phyloP scores from a whole-genome alignment of 177 flowering plant species.

The Tripterygium wilfordii region DNA sequence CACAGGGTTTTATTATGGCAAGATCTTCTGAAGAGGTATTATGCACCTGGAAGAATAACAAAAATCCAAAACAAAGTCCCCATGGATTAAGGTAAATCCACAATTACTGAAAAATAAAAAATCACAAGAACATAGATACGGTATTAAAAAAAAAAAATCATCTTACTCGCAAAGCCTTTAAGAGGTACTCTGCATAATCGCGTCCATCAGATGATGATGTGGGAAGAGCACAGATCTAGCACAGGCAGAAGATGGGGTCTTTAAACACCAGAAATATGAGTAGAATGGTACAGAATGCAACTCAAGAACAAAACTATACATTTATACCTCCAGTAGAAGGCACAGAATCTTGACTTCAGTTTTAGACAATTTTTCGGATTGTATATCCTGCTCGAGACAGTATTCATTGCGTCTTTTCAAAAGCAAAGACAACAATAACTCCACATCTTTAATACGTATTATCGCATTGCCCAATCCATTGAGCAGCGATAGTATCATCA shows the following conservation, averaged over 20 bases:
- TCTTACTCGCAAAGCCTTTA: constrained; percentile 61
- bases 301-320: too few relatives aligned
- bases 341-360: constrained; percentile 60
- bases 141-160: too few relatives aligned
- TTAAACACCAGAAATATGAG: neutral
- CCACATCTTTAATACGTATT: constrained; percentile 38
- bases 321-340: constrained; percentile 76
- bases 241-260: constrained; percentile 2
- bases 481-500: constrained; percentile 53
- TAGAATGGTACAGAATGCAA: neutral
- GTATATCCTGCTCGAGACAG: constrained; percentile 24
- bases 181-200: constrained; percentile 26
- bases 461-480: constrained; percentile 54
- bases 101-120: neutral
- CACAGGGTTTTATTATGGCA: constrained; percentile 60
- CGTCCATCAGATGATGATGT: constrained; percentile 20
- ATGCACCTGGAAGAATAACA: constrained; percentile 40
- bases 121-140: too few relatives aligned
- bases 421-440: constrained; percentile 50
- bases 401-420: constrained; percentile 38
- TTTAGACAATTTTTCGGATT: constrained; percentile 34
- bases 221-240: constrained; percentile 38
- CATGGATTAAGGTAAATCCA: neutral
- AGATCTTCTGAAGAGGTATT: constrained; percentile 33
- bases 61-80: constrained; percentile 3